These are phyloP conservation scores for Phytophthora pistaciae DNA, from an alignment of 352 stramenopile species.

Conservation along the genomic window DNA sequence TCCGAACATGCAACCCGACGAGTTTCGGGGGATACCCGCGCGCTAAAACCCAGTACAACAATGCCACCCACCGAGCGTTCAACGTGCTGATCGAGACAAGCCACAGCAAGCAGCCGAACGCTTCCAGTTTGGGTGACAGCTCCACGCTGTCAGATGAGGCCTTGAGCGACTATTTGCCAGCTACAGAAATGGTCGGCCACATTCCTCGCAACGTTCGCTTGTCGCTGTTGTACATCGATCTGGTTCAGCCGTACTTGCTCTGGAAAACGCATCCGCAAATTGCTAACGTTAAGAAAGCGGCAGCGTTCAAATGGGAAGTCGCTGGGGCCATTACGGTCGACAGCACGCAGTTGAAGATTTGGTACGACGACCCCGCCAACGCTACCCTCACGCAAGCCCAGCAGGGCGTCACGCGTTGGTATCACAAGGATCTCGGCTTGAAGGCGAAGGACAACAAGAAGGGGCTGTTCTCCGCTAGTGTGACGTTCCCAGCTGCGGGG, in stretches of 20 bases:
- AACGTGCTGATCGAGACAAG: slow-evolving; percentile 97
- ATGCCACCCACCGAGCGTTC: slow-evolving; percentile 90
- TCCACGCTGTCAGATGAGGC: slow-evolving; percentile 53
- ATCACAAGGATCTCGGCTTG: slow-evolving; percentile 55
- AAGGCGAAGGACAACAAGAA: slow-evolving; percentile 62
- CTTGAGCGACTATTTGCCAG: slow-evolving; percentile 53
- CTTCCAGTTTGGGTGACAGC: slow-evolving; percentile 71
- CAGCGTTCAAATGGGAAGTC: slow-evolving; percentile 64
- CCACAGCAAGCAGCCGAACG: slow-evolving; percentile 83
- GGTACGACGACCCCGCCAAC: slow-evolving; percentile 34
- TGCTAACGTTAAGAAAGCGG: slow-evolving; percentile 6
- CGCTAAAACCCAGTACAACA: slow-evolving; percentile 92
- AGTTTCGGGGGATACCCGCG: slow-evolving; percentile 88
- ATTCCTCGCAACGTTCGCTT: slow-evolving; percentile 94
- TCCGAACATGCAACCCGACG: slow-evolving; percentile 80
- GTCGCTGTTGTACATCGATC: slow-evolving; percentile 91
- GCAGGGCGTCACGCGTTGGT: slow-evolving; percentile 65
- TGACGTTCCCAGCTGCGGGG: slow-evolving; percentile 46
- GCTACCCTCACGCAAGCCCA: slow-evolving; percentile 42
- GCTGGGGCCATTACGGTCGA: slow-evolving; percentile 64
- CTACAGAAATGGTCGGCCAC: slow-evolving; percentile 82
- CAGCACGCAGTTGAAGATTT: slow-evolving; percentile 61
- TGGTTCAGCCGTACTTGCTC: slow-evolving; percentile 94
- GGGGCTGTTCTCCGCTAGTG: slow-evolving; percentile 47
- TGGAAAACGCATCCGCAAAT: slow-evolving; percentile 49